Evolutionary conservation across 2,329 filamentous ascomycete species (phyloP), one percentile per base, ranked within the genome.

Genomic region (Exserohilum turcica): DNA sequence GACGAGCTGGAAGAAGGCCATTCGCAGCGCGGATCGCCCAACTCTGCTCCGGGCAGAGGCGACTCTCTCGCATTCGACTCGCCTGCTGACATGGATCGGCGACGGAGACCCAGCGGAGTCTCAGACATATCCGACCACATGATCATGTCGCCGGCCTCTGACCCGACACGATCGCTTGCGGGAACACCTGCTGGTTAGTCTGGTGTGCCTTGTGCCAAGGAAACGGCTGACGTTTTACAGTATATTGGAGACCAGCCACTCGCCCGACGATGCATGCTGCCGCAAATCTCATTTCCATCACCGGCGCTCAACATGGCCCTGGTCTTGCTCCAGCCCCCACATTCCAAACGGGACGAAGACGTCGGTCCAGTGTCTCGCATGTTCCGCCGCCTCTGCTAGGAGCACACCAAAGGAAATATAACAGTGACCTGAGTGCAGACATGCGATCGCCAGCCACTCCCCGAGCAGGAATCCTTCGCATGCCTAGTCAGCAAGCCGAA

Each of bases 1-100:
- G 86, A 89, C 49, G 89, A 93, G 74, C 84, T 93, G 27, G 91
- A 93, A 75, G 85, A 84, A 40, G 77, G 91, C 35, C 85, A 89
- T 8, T 90, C 89, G 1, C 86, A 88, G 82, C 82, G 52, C 15
- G 83, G 80, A 16, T 90, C 88, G 81, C 87, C 43, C 82, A 82
- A 73, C 77, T 80, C 52, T 82, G 85, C 24, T 82, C 84, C 49
- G 64, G 85, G 59, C 77, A 84, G 65, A 32, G 66, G 52, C 35
- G 65, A 68, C 35, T 65, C 66, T 12, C 56, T 62, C 8, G 52
- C 62, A 2, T 70, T 74, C 35, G 68, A 70, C 10, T 74, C 72
- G 1, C 71, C 72, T 15, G 61, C 59, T 32, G 56, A 46, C 19
- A 39, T 54, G 29, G 63, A 69, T 13, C 64, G 67, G 40, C 63